Conservation (phyloP, 441 rosid genomes). For the Bocquillonia castaneifolia region DNA sequence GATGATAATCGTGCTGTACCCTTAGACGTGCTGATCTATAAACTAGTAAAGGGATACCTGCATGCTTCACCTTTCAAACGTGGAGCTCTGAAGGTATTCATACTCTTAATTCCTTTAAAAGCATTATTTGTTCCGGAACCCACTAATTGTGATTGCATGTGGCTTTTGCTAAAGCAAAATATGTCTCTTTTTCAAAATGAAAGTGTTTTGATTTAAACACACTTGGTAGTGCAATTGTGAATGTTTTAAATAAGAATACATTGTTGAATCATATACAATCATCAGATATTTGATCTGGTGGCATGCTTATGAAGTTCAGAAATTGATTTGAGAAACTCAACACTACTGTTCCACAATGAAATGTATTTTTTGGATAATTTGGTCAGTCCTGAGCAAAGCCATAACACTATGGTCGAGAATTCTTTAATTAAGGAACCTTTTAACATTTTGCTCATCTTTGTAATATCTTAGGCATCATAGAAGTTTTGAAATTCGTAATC, state of each 20-base stretch:
- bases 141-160: not conserved
- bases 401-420: not conserved
- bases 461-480: not conserved
- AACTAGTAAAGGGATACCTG: slow-evolving; percentile 68
- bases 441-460: not conserved
- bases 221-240: not conserved
- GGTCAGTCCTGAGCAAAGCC: not conserved
- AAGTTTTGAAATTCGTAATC: not conserved
- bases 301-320: not conserved
- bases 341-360: not conserved
- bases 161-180: not conserved
- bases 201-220: not conserved
- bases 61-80: slow-evolving; percentile 79
- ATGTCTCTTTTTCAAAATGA: not conserved
- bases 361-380: not conserved
- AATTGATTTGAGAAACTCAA: not conserved
- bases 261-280: not conserved
- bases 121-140: not conserved
- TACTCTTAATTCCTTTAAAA: not conserved
- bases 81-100: slow-evolving; percentile 69
- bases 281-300: not conserved
- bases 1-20: slow-evolving; percentile 54
- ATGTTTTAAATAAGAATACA: too few relatives aligned
- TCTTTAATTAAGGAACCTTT: not conserved
- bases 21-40: slow-evolving; percentile 68